Conservation (phyloP, 805 yeast species). For the Metschnikowia koreensis region DNA sequence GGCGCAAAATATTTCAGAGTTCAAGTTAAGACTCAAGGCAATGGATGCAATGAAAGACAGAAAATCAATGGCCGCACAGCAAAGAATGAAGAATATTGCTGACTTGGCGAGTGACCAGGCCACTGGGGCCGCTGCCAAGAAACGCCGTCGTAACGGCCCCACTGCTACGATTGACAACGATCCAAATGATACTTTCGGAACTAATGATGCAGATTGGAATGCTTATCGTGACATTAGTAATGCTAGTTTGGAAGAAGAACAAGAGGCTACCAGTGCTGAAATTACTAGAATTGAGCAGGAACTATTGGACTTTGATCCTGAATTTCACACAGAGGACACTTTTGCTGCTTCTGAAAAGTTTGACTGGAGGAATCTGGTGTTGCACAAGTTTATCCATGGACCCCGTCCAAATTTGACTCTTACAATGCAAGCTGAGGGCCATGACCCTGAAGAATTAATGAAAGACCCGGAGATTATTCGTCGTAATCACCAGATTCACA, state of each 20-base stretch:
- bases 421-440: slow-evolving; percentile 42
- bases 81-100: slow-evolving; percentile 88
- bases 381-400: slow-evolving; percentile 87
- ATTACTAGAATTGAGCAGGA: slow-evolving; percentile 68
- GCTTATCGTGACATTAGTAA: slow-evolving; percentile 80
- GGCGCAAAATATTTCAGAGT: slow-evolving; percentile 52
- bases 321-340: slow-evolving; percentile 82
- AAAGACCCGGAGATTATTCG: slow-evolving; percentile 64
- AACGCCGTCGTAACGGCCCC: slow-evolving; percentile 36
- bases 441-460: slow-evolving; percentile 42
- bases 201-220: slow-evolving; percentile 94
- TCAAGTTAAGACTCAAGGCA: slow-evolving; percentile 67
- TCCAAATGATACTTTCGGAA: slow-evolving; percentile 92
- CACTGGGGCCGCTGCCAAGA: slow-evolving; percentile 46
- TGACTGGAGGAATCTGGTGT: slow-evolving; percentile 78
- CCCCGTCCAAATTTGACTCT: slow-evolving; percentile 76
- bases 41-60: slow-evolving; percentile 80
- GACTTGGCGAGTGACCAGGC: slow-evolving; percentile 74
- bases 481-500: slow-evolving; percentile 85
- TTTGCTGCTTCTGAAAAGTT: slow-evolving; percentile 63
- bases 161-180: slow-evolving; percentile 80
- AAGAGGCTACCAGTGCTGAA: slow-evolving; percentile 67
- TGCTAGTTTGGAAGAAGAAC: slow-evolving; percentile 73
- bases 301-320: slow-evolving; percentile 78
- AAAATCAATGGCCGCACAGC: slow-evolving; percentile 87